Evolutionary conservation across 73 alveolate genomes (phyloP).

Genomic region (Uronychia setigera): DNA sequence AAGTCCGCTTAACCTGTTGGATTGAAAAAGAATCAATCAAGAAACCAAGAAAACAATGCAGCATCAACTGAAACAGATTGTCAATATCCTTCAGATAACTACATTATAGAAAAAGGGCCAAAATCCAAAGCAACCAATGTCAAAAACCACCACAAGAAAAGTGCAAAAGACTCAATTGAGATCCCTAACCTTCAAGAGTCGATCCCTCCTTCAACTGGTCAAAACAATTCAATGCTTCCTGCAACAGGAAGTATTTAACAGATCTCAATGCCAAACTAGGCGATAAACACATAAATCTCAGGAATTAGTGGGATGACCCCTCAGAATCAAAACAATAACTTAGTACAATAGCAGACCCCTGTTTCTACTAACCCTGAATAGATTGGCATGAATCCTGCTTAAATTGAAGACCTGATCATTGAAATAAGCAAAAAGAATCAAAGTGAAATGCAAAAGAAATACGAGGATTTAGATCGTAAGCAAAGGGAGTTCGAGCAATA

Average conservation of each 20-base stretch:
- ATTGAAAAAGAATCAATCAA: not conserved
- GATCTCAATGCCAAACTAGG: too few species aligned
- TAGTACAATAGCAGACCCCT: not conserved
- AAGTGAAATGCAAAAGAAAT: conserved; percentile 11
- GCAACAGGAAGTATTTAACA: too few species aligned
- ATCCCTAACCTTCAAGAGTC: not conserved
- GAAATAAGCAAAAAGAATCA: conserved; percentile 17
- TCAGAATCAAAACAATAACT: not conserved
- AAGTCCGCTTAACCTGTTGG: too few species aligned
- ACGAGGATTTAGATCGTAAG: conserved; percentile 28
- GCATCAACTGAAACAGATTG: too few species aligned
- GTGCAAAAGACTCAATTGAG: not conserved
- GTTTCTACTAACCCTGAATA: not conserved
- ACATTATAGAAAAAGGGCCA: not conserved
- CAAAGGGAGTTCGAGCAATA: conserved; percentile 26
- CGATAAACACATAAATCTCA: not conserved
- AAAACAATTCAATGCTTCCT: not conserved
- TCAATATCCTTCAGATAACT: too few species aligned
- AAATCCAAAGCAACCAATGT: not conserved
- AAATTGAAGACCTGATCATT: conserved; percentile 21
- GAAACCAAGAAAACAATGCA: not conserved
- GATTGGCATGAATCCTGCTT: not conserved
- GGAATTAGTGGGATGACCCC: not conserved
- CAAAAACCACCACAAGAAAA: conserved; percentile 19
- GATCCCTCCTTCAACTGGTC: conserved; percentile 1